phyloP scores from a whole-genome alignment of 2,329 filamentous ascomycete species.

The Claviceps pazoutovae region DNA sequence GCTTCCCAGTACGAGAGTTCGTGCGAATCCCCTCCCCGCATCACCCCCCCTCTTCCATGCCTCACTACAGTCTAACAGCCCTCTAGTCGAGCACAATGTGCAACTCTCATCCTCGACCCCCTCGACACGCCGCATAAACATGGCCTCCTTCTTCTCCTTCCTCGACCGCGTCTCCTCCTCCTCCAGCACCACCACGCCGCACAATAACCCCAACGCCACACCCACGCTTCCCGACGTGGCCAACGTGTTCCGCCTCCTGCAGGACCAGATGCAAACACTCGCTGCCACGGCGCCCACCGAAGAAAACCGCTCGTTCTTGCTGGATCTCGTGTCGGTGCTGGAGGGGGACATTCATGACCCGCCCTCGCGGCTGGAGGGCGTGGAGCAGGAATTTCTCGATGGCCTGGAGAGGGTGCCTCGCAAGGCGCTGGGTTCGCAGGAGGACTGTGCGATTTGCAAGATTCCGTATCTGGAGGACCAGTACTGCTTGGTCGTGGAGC shows the following conservation, averaged over 20 bases:
- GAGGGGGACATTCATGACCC: constrained; percentile 38
- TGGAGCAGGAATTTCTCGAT: constrained; percentile 46
- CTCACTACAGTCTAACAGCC: not conserved
- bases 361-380: constrained; percentile 37
- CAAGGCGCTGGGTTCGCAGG: constrained; percentile 34
- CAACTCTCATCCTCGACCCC: constrained; percentile 26
- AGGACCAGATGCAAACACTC: constrained; percentile 42
- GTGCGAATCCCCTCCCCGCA: not conserved
- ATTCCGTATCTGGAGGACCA: constrained; percentile 46
- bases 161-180: constrained; percentile 37
- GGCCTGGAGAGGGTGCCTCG: constrained; percentile 42
- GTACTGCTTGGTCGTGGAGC: constrained; percentile 48
- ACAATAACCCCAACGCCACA: constrained; percentile 43
- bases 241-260: constrained; percentile 43
- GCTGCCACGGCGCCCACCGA: constrained; percentile 33
- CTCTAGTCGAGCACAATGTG: constrained; percentile 50
- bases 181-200: constrained; percentile 19
- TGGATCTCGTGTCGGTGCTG: constrained; percentile 31
- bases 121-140: constrained; percentile 42
- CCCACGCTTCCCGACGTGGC: constrained; percentile 46
- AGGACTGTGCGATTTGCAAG: constrained; percentile 49
- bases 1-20: constrained; percentile 42
- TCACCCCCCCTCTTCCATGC: not conserved
- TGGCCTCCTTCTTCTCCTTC: constrained; percentile 48
- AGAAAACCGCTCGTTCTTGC: constrained; percentile 36